These are phyloP conservation scores for Taphrina communis DNA, from an alignment of 1,139 yeast species.

Conservation along the genomic window DNA sequence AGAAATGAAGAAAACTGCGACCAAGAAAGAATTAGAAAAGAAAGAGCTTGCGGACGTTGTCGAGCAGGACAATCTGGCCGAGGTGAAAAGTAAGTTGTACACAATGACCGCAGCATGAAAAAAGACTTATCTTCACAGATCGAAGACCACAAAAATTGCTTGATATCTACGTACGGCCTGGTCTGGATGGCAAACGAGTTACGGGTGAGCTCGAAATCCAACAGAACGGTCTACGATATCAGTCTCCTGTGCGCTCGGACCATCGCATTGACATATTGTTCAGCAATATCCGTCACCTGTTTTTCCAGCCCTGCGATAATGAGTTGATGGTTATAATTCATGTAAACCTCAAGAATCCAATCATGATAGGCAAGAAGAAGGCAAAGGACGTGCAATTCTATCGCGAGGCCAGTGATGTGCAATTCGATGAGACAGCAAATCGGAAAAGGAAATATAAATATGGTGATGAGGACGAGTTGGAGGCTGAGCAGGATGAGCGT, in stretches of 20 bases:
- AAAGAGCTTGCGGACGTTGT: conserved; percentile 95
- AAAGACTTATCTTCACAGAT: conserved; percentile 50
- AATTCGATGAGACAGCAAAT: conserved; percentile 97
- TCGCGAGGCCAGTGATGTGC: conserved; percentile 94
- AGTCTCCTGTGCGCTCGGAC: conserved; percentile 76
- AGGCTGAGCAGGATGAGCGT: conserved; percentile 98
- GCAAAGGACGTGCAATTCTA: conserved; percentile 95
- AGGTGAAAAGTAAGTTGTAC: conserved; percentile 57
- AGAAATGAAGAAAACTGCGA: conserved; percentile 89
- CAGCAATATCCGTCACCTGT: conserved; percentile 87
- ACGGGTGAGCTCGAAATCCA: conserved; percentile 92
- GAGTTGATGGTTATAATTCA: conserved; percentile 92
- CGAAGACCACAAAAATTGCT: conserved; percentile 85
- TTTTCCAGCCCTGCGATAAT: conserved; percentile 95
- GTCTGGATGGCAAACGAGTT: conserved; percentile 92
- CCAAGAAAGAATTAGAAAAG: conserved; percentile 86
- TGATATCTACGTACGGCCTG: conserved; percentile 88
- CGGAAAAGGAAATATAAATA: conserved; percentile 86
- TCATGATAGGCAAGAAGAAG: conserved; percentile 94
- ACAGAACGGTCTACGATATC: conserved; percentile 94
- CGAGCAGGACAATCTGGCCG: conserved; percentile 84
- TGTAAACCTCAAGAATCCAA: conserved; percentile 88
- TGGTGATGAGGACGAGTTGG: conserved; percentile 98
- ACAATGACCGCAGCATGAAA: no score
- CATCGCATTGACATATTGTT: conserved; percentile 87